Conservation (phyloP, 2,329 filamentous ascomycete genomes). For the Ascochyta viciae-villosae region DNA sequence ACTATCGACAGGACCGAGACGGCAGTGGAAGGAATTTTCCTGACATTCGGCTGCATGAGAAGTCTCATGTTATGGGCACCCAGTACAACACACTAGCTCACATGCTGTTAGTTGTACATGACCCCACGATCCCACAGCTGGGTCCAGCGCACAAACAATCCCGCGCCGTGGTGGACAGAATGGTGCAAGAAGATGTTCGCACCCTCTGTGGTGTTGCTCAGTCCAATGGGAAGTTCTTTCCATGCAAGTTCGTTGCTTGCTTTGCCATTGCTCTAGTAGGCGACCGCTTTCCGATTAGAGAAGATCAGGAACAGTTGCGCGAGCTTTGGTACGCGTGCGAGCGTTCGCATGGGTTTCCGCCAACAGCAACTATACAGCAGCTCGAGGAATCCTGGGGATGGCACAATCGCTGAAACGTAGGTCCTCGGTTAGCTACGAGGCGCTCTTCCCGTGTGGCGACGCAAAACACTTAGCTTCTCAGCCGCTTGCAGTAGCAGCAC, state of each 20-base stretch:
- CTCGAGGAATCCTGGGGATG: conserved; percentile 49
- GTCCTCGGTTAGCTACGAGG: too few species aligned
- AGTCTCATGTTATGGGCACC: conserved; percentile 43
- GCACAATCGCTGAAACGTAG: conserved; percentile 13
- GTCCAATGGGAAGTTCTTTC: conserved; percentile 44
- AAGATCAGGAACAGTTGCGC: conserved; percentile 42
- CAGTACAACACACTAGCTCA: conserved; percentile 48
- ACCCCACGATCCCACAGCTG: conserved; percentile 47
- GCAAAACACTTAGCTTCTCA: background rate
- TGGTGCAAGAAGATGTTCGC: conserved; percentile 45
- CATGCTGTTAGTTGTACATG: conserved; percentile 45
- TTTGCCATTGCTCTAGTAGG: conserved; percentile 46
- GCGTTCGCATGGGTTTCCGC: conserved; percentile 44
- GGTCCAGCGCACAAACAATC: conserved; percentile 44
- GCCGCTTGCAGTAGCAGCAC: background rate
- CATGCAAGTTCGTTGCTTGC: conserved; percentile 46
- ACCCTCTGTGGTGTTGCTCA: conserved; percentile 45
- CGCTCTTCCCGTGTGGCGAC: too few species aligned
- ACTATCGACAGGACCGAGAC: conserved; percentile 41
- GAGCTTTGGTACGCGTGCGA: conserved; percentile 43
- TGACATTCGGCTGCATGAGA: conserved; percentile 45
- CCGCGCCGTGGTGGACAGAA: conserved; percentile 39
- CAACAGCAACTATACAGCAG: conserved; percentile 40
- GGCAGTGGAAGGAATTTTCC: conserved; percentile 45
- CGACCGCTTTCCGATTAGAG: conserved; percentile 41